phyloP scores from a whole-genome alignment of 2,329 filamentous ascomycete species.

The Dryadomyces quercivorus region DNA sequence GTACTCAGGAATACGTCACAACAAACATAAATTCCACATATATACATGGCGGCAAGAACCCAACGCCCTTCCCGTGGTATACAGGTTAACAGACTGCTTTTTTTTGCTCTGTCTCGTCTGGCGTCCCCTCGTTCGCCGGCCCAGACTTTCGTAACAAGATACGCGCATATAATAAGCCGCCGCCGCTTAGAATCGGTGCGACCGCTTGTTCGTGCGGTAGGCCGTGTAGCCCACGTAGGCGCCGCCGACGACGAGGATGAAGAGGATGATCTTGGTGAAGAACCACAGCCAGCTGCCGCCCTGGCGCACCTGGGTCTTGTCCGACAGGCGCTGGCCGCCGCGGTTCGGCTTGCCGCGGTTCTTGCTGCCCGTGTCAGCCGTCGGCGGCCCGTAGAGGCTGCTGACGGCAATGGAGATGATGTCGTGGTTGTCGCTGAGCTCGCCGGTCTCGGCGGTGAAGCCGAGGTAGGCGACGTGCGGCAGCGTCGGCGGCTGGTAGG shows the following conservation, averaged over 20 bases:
- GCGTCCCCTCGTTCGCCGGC: too few species aligned
- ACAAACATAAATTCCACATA: neutral
- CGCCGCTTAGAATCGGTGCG: slow-evolving; percentile 37
- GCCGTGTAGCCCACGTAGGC: slow-evolving; percentile 78
- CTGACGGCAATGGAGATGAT: slow-evolving; percentile 76
- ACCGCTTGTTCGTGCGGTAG: slow-evolving; percentile 57
- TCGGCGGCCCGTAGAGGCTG: slow-evolving; percentile 66
- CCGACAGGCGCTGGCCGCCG: slow-evolving; percentile 11
- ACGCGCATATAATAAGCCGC: too few species aligned
- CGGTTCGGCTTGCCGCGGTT: neutral
- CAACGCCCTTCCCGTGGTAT: slow-evolving; percentile 2
- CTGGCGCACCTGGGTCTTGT: slow-evolving; percentile 28
- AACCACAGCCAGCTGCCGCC: slow-evolving; percentile 47
- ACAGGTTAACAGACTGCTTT: neutral
- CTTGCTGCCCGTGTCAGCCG: slow-evolving; percentile 16
- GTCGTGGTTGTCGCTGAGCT: slow-evolving; percentile 95
- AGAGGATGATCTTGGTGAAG: slow-evolving; percentile 71
- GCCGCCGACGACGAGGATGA: slow-evolving; percentile 57
- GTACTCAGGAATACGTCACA: neutral
- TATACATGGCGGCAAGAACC: slow-evolving; percentile 1
- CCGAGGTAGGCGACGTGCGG: slow-evolving; percentile 65
- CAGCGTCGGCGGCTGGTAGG: slow-evolving; percentile 57
- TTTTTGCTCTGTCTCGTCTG: neutral
- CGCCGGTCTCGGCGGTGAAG: slow-evolving; percentile 82
- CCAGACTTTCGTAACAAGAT: too few species aligned